A percentile compares a stretch with the other conserved stretches of the same genome.
These are phyloP conservation scores for Sarocladium oryzae DNA, from an alignment of 2,329 filamentous ascomycete species.

Conservation along the genomic window DNA sequence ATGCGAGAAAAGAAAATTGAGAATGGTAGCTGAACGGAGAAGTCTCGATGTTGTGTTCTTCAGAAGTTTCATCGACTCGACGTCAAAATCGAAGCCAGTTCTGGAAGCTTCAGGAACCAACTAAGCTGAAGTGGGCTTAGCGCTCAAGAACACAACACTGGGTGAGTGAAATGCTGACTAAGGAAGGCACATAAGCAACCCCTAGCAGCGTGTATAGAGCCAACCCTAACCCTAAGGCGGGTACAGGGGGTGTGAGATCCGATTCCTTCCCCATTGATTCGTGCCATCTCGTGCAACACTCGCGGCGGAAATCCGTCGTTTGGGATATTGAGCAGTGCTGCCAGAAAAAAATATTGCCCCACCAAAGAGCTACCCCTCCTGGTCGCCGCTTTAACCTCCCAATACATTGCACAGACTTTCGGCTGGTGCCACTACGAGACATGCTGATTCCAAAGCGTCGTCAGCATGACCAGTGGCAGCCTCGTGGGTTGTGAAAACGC, in stretches of 20 bases:
- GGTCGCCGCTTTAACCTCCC: conserved; percentile 51
- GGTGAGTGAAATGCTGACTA: neutral
- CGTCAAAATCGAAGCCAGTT: conserved; percentile 21
- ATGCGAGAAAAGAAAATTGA: neutral
- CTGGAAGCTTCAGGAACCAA: conserved; percentile 36
- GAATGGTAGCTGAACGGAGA: no score
- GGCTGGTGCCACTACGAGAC: neutral
- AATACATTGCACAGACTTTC: neutral
- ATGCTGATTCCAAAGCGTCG: neutral
- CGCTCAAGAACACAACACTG: conserved; percentile 2
- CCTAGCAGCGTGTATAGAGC: no score
- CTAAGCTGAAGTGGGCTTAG: conserved; percentile 22
- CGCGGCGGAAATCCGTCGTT: no score
- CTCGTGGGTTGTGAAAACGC: no score
- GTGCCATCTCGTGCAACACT: no score
- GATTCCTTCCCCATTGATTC: no score
- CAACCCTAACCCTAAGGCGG: no score
- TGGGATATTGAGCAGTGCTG: no score
- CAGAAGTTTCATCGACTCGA: conserved; percentile 5
- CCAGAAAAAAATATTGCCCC: conserved; percentile 38
- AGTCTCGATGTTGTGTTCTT: no score
- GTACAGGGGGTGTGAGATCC: no score
- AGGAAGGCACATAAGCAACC: neutral
- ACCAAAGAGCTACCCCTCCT: conserved; percentile 50
- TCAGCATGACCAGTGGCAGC: no score